Base-by-base conservation (phyloP, 176 grass and related monocot species). In the Themeda triandra region DNA sequence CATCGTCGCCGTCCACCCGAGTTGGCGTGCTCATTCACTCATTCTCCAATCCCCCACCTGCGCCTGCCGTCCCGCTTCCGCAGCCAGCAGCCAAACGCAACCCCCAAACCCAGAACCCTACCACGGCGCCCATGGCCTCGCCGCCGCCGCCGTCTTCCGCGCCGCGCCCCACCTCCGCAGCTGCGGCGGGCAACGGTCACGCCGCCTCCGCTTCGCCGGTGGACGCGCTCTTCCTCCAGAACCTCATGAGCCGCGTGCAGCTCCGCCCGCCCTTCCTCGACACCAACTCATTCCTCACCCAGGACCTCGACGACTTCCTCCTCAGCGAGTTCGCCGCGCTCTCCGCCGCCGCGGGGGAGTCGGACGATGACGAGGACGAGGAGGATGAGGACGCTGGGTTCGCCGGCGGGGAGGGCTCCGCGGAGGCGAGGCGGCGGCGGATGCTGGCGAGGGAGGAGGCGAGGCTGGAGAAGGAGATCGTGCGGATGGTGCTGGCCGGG, bases 201-300 rank as follows among this genome's bases (percentile, higher is more conserved):
- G 49, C 67, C 19, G 8, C 76, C 65, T 31, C 76, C 21, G 40
- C 77, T 8, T 82, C 91, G 49, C 87, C 95, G 21, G 88, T 91
- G 76, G 97, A 99, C 62, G 77, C 90, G 13, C 84, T 94, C 25
- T 90, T 94, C 82, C 97, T 99, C 13, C 93, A 91, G 80, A 93
- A 89, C 81, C 90, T 99, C 12, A 96, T 96, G 91, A 87, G 75
- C 75, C 93, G 97, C 29, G 87, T 99, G 76, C 97, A 99, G 79
- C 97, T 99, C 88, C 93, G 87, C 6, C 91, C 91, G 80, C 91
- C 96, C n/a, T 99, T 87, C 83, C 91, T 96, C 69, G 92, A 94
- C 64, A 92, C 93, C 90, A 99, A 99, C 84, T 99, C 97, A 33
- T 96, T 99, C 86, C 91, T 99, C 80, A 90, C 91, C 66, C 93